phyloP scores from a whole-genome alignment of 352 stramenopile species.

The Phytopythium kandeliae region DNA sequence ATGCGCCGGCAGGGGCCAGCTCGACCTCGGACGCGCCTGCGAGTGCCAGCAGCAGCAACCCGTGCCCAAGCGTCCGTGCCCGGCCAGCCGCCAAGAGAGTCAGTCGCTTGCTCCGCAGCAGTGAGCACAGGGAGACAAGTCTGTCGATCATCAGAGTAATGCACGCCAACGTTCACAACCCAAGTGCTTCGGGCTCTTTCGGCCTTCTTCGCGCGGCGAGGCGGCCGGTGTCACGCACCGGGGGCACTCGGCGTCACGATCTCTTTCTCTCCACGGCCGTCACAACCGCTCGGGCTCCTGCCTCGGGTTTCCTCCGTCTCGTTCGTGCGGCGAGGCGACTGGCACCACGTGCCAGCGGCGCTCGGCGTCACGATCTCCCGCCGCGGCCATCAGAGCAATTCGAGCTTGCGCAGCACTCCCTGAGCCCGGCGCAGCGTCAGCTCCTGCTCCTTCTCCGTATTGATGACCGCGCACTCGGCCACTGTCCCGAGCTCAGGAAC shows the following conservation, averaged over 20 bases:
- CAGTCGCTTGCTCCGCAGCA: not conserved
- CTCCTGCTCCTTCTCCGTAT: constrained; percentile 71
- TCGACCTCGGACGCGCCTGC: constrained; percentile 9
- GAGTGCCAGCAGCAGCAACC: constrained; percentile 8
- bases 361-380: not conserved
- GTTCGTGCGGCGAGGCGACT: not conserved
- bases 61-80: not conserved
- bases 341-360: not conserved
- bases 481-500: constrained; percentile 26
- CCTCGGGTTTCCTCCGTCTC: not conserved
- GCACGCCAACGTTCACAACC: no score
- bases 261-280: no score
- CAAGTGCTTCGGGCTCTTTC: no score
- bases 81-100: not conserved
- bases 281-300: no score
- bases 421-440: constrained; percentile 48
- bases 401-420: constrained; percentile 51
- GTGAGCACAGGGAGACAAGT: not conserved
- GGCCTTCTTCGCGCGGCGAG: no score
- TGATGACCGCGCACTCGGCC: constrained; percentile 41
- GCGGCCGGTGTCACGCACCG: no score
- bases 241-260: no score
- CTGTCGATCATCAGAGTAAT: not conserved
- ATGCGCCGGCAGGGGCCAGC: constrained; percentile 22
- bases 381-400: constrained; percentile 24